A percentile compares a stretch with the other conserved stretches of the same genome.
phyloP scores from a whole-genome alignment of 2,329 filamentous ascomycete genomes.

The Dactylellina drechsleri region DNA sequence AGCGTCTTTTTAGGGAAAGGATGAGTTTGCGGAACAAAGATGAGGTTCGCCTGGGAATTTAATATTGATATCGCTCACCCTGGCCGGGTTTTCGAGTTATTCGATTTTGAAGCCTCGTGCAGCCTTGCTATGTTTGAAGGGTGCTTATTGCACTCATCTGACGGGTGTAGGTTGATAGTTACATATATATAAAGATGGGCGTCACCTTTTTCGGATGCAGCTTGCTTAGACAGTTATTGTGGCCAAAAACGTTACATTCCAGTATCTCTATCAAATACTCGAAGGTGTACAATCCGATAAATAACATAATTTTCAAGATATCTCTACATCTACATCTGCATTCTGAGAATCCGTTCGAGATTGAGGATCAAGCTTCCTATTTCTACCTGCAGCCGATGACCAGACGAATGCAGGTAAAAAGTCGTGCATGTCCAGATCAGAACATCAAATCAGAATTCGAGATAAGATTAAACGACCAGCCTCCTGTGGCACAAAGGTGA shows the following conservation, averaged over 20 bases:
- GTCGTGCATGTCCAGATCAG: constrained; percentile 28
- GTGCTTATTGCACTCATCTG: no score
- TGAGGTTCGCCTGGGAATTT: neutral
- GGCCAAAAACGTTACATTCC: neutral
- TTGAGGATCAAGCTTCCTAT: constrained; percentile 33
- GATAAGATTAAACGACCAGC: constrained; percentile 5
- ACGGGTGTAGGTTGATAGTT: neutral
- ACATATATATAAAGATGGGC: constrained; percentile 13
- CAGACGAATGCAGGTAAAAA: constrained; percentile 40
- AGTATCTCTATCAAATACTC: no score
- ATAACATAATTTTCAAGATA: no score
- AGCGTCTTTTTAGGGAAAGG: constrained; percentile 3
- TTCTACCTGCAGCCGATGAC: constrained; percentile 41
- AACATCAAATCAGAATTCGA: constrained; percentile 31
- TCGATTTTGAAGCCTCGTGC: constrained; percentile 2
- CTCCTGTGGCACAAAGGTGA: constrained; percentile 16
- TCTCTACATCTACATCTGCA: neutral
- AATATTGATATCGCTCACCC: constrained; percentile 5
- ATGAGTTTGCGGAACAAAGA: constrained; percentile 3
- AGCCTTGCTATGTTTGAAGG: constrained; percentile 19
- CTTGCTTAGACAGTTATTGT: neutral
- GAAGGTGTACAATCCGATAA: no score
- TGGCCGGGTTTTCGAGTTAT: constrained; percentile 3
- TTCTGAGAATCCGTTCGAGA: constrained; percentile 20
- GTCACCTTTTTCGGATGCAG: neutral